A percentile compares a stretch with the other conserved stretches of the same genome.
Evolutionary conservation across 208 protist species (phyloP).

Genomic region (Leishmania arabica): DNA sequence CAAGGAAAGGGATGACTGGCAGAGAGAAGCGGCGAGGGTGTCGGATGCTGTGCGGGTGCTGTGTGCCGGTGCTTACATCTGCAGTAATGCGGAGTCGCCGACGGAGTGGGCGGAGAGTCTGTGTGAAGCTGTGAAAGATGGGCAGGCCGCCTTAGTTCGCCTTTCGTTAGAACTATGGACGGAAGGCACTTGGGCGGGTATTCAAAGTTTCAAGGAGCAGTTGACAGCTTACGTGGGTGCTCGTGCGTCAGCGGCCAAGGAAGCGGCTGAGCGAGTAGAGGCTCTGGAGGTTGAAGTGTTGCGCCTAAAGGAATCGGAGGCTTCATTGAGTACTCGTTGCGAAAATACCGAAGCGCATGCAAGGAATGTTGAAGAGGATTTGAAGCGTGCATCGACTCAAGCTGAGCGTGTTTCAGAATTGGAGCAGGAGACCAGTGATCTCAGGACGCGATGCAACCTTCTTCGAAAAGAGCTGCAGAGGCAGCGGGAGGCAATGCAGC

Average conservation of each 20-base stretch:
- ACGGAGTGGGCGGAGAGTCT: not conserved
- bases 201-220: not conserved
- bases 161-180: not conserved
- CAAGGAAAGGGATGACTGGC: not conserved
- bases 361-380: not conserved
- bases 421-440: slow-evolving; percentile 45
- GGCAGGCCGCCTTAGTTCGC: not conserved
- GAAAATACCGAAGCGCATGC: slow-evolving; percentile 3
- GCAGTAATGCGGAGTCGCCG: not conserved
- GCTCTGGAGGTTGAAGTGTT: not conserved
- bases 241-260: not conserved
- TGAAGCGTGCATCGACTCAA: not conserved
- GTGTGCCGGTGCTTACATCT: not conserved
- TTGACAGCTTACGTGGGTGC: not conserved
- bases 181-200: not conserved
- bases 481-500: slow-evolving; percentile 65
- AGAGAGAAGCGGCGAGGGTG: not conserved
- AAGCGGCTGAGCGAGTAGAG: not conserved
- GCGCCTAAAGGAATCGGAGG: slow-evolving; percentile 3
- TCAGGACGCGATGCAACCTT: slow-evolving; percentile 85
- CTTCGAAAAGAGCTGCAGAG: slow-evolving; percentile 78
- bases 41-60: not conserved
- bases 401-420: slow-evolving; percentile 26
- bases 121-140: not conserved
- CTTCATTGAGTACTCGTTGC: not conserved